Evolutionary conservation across 1,139 yeast genomes (phyloP), one percentile per base, ranked within the genome.

Genomic region (Blastobotrys persicus): DNA sequence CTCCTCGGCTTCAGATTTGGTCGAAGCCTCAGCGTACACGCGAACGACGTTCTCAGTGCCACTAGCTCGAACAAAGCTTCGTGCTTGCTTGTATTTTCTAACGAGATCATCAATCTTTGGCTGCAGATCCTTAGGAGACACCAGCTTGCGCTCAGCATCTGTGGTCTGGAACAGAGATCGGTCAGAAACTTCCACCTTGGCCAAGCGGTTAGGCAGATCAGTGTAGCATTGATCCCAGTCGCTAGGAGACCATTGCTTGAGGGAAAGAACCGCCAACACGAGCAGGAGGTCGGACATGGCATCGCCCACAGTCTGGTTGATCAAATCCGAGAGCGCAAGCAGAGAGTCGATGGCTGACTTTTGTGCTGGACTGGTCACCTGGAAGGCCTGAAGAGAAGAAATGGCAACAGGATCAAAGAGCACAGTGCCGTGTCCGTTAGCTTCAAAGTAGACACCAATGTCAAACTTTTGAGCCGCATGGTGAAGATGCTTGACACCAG

Each of bases 391-490:
- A 45, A 67, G 64, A 41, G 52, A 32, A 61, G 66, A 55, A 74
- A 78, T 49, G 78, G 73, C 88, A 16, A 76, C 76, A 0, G 78
- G 75, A 4, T 87, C 80, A 64, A 92, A 94, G 17, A 89, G 72
- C 3, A 92, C 95, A 0, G 99, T 94, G 12, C 99, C 99, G 63
- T 92, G 99, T n/a, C 99, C 99, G 64, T 92, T 92, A 47, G 99
- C 98, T 72, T 92, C 99, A 62, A 92, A 92, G 69, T 94, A 92
- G 18, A 92, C 83, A 19, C 98, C 98, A 56, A 92, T 77, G 62
- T 89, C 98, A 63, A 80, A 92, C 48, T 81, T 77, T 54, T 79
- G 81, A 1, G 96, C 95, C 19, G 85, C 86, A 60, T 87, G 95
- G 65, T 94, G 98, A 57, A 94, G 75, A 68, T 92, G 96, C 69